Percentiles rank a stretch among this genome's conserved stretches.
Evolutionary conservation across 2,329 filamentous ascomycete genomes (phyloP).

Genomic region (Myriosclerotinia curreyana): DNA sequence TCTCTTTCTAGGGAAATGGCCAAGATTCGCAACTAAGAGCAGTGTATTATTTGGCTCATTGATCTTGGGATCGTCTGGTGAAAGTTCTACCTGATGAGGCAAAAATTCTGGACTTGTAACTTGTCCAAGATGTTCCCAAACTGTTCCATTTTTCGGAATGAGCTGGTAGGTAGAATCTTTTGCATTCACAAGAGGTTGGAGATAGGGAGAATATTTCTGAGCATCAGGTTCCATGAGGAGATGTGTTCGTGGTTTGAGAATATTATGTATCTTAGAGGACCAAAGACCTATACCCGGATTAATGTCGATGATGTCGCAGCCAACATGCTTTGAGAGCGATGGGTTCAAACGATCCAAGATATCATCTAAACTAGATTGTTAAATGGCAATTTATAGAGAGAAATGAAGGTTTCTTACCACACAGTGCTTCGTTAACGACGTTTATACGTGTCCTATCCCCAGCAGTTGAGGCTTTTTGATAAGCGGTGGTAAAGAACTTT

Average conservation of each 20-base stretch:
- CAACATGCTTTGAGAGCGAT: constrained; percentile 65
- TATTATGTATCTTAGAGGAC: constrained; percentile 72
- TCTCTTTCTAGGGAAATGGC: constrained; percentile 49
- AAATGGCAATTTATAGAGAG: background rate
- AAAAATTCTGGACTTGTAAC: constrained; percentile 52
- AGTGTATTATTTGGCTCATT: constrained; percentile 65
- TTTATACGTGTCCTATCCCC: constrained; percentile 46
- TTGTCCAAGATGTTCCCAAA: constrained; percentile 57
- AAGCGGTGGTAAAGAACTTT: background rate
- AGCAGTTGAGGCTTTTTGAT: background rate
- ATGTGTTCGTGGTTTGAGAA: constrained; percentile 75
- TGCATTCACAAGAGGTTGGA: constrained; percentile 54
- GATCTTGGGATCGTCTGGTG: constrained; percentile 41
- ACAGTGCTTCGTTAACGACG: constrained; percentile 51
- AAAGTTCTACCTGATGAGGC: constrained; percentile 49
- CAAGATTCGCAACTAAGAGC: constrained; percentile 68
- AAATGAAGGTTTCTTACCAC: constrained; percentile 35
- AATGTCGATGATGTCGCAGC: constrained; percentile 83
- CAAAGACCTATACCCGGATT: constrained; percentile 78
- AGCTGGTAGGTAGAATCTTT: constrained; percentile 49
- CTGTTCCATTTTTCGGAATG: constrained; percentile 55
- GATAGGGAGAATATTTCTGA: constrained; percentile 56
- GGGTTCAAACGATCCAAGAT: constrained; percentile 62
- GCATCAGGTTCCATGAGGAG: constrained; percentile 74
- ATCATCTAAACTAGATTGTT: constrained; percentile 31